These are phyloP conservation scores for Leishmania arabica DNA, from an alignment of 208 protist genomes.

Conservation along the genomic window DNA sequence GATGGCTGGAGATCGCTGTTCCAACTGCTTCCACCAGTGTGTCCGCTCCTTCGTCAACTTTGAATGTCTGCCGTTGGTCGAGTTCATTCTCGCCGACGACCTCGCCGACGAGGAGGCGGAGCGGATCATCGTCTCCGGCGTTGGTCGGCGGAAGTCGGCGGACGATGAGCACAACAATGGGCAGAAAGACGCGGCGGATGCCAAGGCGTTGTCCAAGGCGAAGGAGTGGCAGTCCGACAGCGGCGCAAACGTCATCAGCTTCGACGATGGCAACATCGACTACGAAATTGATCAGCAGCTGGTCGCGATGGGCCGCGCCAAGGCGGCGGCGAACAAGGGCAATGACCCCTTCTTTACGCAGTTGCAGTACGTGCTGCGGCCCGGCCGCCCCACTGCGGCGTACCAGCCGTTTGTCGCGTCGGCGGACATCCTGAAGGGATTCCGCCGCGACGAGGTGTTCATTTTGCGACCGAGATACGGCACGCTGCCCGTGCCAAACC, in stretches of 20 bases:
- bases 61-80: slow-evolving; percentile 93
- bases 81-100: slow-evolving; percentile 90
- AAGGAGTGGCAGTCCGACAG: slow-evolving; percentile 68
- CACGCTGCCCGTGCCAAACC: slow-evolving; percentile 63
- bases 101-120: slow-evolving; percentile 89
- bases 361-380: slow-evolving; percentile 80
- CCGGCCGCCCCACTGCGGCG: slow-evolving; percentile 57
- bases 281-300: slow-evolving; percentile 86
- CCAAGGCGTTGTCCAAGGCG: background rate
- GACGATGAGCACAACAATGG: slow-evolving; percentile 25
- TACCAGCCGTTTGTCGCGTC: slow-evolving; percentile 89
- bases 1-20: slow-evolving; percentile 83
- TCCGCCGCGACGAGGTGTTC: slow-evolving; percentile 89
- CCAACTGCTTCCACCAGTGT: slow-evolving; percentile 93
- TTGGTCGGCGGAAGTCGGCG: slow-evolving; percentile 40
- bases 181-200: background rate
- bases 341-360: slow-evolving; percentile 92
- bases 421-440: slow-evolving; percentile 72
- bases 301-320: slow-evolving; percentile 69
- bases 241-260: slow-evolving; percentile 88
- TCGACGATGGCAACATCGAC: slow-evolving; percentile 90
- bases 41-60: slow-evolving; percentile 93
- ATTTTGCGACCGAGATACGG: slow-evolving; percentile 80
- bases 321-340: slow-evolving; percentile 61
- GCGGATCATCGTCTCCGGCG: slow-evolving; percentile 72